Conservation (phyloP, 306 rosid genomes). For the Rubus idaeus region DNA sequence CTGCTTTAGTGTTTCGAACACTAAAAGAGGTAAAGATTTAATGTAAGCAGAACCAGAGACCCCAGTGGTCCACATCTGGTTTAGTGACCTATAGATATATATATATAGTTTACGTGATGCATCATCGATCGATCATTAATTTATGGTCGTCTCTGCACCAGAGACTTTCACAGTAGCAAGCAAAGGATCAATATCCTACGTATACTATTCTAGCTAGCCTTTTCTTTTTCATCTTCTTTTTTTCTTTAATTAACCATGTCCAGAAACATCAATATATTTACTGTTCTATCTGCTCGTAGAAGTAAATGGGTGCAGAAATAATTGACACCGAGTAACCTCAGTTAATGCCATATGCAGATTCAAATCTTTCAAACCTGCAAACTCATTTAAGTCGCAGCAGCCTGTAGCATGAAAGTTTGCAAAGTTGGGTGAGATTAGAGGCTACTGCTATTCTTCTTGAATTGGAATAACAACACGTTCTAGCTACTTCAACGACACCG, state of each 20-base stretch:
- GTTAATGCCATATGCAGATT: neutral
- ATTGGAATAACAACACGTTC: neutral
- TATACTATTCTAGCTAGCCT: no score
- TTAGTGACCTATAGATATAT: neutral
- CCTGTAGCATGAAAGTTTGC: neutral
- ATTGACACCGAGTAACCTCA: neutral
- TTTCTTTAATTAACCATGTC: neutral
- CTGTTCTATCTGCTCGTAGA: neutral
- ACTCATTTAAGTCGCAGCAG: constrained; percentile 3
- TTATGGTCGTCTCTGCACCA: neutral
- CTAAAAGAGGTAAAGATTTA: constrained; percentile 8
- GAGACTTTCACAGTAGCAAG: neutral
- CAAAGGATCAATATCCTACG: neutral
- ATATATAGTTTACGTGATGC: neutral
- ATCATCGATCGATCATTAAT: constrained; percentile 7
- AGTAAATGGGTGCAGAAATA: neutral
- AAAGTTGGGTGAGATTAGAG: neutral
- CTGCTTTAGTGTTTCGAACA: constrained; percentile 15
- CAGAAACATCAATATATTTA: neutral
- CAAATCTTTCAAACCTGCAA: neutral
- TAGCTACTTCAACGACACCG: neutral
- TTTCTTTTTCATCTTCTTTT: neutral
- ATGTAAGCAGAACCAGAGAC: constrained; percentile 5
- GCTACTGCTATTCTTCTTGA: no score
- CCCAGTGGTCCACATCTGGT: constrained; percentile 2